Conservation (phyloP, 495 filamentous ascomycete genomes). For the Penicillium subrubescens region DNA sequence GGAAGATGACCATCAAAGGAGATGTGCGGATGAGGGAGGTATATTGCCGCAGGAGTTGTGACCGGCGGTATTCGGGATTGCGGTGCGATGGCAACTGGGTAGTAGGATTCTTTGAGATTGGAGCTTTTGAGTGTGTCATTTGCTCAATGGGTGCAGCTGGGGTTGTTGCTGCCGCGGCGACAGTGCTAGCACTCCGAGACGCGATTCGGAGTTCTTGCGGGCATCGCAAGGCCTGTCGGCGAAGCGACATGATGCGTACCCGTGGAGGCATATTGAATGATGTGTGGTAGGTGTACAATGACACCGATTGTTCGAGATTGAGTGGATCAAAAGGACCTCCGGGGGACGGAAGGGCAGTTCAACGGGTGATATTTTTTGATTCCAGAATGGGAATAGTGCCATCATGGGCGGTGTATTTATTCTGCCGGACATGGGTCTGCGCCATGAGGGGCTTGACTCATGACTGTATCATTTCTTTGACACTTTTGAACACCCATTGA, state of each 20-base stretch:
- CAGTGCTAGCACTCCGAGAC: constrained; percentile 37
- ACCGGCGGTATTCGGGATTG: constrained; percentile 82
- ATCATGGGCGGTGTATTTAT: constrained; percentile 13
- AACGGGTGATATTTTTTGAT: constrained; percentile 33
- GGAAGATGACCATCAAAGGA: constrained; percentile 88
- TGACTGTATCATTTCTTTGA: constrained; percentile 7
- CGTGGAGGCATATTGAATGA: constrained; percentile 49
- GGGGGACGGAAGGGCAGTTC: constrained; percentile 21
- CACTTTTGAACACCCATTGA: constrained; percentile 6
- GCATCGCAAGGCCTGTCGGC: constrained; percentile 37
- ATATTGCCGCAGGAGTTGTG: constrained; percentile 93
- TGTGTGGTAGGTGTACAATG: constrained; percentile 1
- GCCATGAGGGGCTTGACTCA: constrained; percentile 23
- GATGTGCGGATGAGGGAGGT: constrained; percentile 88
- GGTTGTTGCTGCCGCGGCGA: constrained; percentile 48
- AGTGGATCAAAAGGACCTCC: constrained; percentile 24
- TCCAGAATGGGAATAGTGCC: constrained; percentile 20
- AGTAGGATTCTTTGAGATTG: constrained; percentile 59
- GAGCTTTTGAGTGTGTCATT: constrained; percentile 55
- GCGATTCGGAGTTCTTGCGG: constrained; percentile 38
- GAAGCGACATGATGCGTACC: constrained; percentile 41
- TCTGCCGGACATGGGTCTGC: constrained; percentile 20
- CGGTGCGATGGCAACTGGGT: constrained; percentile 89
- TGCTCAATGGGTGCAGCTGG: constrained; percentile 53
- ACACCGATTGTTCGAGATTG: constrained; percentile 17